phyloP scores from a whole-genome alignment of 2,329 filamentous ascomycete species.

The Trichoderma semiorbis region DNA sequence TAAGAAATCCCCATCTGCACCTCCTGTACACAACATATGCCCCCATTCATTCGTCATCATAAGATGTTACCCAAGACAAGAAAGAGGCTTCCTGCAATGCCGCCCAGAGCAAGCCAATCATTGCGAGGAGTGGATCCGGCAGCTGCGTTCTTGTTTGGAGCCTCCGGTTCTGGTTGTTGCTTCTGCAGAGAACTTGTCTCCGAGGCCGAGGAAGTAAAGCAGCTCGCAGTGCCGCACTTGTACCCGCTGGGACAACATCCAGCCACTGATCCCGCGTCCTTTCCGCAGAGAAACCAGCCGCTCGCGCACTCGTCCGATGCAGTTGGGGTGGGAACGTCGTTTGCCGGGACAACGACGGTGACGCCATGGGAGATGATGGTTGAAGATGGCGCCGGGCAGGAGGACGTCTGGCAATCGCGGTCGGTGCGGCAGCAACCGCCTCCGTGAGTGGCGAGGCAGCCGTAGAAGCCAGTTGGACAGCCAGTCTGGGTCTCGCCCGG shows the following conservation, averaged over 20 bases:
- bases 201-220: slow-evolving; percentile 54
- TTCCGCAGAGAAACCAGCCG: slow-evolving; percentile 73
- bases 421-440: slow-evolving; percentile 85
- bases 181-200: slow-evolving; percentile 58
- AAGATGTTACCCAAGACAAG: background rate
- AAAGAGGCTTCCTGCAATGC: background rate
- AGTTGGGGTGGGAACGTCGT: slow-evolving; percentile 43
- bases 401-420: slow-evolving; percentile 76
- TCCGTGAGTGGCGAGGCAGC: slow-evolving; percentile 78
- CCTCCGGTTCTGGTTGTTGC: slow-evolving; percentile 26
- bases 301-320: slow-evolving; percentile 59
- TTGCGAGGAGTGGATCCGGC: background rate
- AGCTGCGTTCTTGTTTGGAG: slow-evolving; percentile 34
- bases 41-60: background rate
- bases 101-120: background rate
- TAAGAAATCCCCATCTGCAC: too few species aligned
- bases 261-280: slow-evolving; percentile 56
- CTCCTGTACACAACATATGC: background rate
- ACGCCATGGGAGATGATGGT: slow-evolving; percentile 65
- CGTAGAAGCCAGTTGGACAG: slow-evolving; percentile 90
- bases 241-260: slow-evolving; percentile 84
- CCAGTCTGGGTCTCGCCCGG: slow-evolving; percentile 32
- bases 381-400: slow-evolving; percentile 64
- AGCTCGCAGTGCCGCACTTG: slow-evolving; percentile 68
- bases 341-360: slow-evolving; percentile 66